Evolutionary conservation across 306 rosid species (phyloP), one percentile per base, ranked within the genome.

Genomic region (Cyamopsis tetragonoloba): DNA sequence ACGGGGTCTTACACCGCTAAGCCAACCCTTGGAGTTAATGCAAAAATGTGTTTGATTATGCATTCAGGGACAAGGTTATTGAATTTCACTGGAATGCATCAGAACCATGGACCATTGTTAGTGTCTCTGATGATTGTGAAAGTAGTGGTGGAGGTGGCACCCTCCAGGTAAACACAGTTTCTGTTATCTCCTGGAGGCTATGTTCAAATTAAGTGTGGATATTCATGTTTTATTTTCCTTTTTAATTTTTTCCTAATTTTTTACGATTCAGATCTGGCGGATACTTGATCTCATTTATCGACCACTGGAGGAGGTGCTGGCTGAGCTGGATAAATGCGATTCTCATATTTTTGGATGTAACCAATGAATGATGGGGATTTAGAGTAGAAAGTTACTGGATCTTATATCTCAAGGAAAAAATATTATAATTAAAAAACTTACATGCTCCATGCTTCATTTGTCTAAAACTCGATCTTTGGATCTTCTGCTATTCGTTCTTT

Each of bases 101-200:
- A 61, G 96, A 92, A 71, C 98, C 98, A 22, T 92, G 98, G 98
- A 87, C 98, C 63, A 75, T 92, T 51, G 98, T 89, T 55, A 92
- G 98, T 34, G 98, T 92, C 41, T 92, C 98, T 39, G 96, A 92
- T 81, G 98, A 92, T 80, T 89, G 96, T 81, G 98, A 79, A 61
- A 83, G 89, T 51, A 86, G 90, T 48, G 95, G 91, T 23, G 81
- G 81, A 34, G 98, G 98, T 55, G 98, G 98, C 12, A 92, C 96
- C 9, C 66, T 92, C 51, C 98, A 92, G 98, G 98, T 91, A 77
- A 65, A 50, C 49, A 44, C 0, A 23, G 18, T 56, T 53, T 79
- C 1, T 73, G 19, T 2, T 17, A 24, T 53, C 18, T 26, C n/a
- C 43, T 13, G 41, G 63, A n/a, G n/a, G n/a, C n/a, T n/a, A n/a